phyloP scores from a whole-genome alignment of 1,284 basidiomycete genomes.

The Leccinum huronense region DNA sequence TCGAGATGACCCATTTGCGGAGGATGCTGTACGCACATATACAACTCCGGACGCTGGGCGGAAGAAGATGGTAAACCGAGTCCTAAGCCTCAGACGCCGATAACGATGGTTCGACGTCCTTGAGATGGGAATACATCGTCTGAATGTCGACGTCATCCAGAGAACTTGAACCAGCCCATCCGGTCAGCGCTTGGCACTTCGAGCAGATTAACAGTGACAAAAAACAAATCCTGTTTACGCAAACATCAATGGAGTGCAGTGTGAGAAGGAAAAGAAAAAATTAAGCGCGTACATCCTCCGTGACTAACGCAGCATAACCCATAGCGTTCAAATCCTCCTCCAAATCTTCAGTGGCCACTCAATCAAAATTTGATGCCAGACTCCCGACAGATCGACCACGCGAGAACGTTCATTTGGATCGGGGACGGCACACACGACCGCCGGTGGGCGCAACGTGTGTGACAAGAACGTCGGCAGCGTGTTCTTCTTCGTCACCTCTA shows the following conservation, averaged over 20 bases:
- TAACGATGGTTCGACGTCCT: conserved; percentile 66
- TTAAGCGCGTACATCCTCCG: conserved; percentile 58
- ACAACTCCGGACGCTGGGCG: conserved; percentile 69
- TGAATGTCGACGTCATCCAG: conserved; percentile 69
- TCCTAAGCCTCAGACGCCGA: conserved; percentile 71
- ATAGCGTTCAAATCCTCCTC: conserved; percentile 74
- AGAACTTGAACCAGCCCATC: conserved; percentile 67
- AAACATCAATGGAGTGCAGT: conserved; percentile 10
- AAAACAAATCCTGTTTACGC: conserved; percentile 59
- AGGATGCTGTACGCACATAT: conserved; percentile 70
- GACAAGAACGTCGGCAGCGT: conserved; percentile 50
- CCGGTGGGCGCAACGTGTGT: conserved; percentile 63
- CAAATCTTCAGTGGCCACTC: conserved; percentile 62
- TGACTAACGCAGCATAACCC: conserved; percentile 68
- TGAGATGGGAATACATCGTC: conserved; percentile 67
- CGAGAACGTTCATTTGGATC: conserved; percentile 27
- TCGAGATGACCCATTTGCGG: conserved; percentile 73
- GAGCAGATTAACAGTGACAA: conserved; percentile 65
- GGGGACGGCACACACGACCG: conserved; percentile 29
- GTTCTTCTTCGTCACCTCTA: conserved; percentile 45
- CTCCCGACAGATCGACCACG: conserved; percentile 47
- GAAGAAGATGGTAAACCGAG: conserved; percentile 66
- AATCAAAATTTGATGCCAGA: conserved; percentile 65
- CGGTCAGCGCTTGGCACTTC: conserved; percentile 77
- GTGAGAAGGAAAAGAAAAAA: background rate